Base-by-base conservation (phyloP, 2,329 filamentous ascomycete genomes). In the Colletotrichum sp. region DNA sequence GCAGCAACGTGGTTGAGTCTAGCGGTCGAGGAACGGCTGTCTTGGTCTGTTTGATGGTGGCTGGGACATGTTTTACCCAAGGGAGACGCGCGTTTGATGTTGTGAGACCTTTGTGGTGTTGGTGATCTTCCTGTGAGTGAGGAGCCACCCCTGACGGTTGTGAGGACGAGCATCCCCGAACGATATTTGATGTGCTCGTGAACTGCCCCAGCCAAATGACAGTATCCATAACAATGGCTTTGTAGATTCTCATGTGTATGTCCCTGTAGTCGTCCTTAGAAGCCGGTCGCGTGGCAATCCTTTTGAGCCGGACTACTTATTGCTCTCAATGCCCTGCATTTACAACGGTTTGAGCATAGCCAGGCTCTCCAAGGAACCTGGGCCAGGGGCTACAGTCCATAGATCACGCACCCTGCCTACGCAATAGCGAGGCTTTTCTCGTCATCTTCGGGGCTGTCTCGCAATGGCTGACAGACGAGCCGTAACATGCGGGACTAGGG, bases 1-100 rank as follows among this genome's bases (percentile, higher is more conserved):
- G 75, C 75, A 77, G 22, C 39, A 77, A 77, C 75, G 75, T 77
- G 75, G 62, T 44, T 22, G 52, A 49, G 30, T 29, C 34, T 34
- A 65, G 49, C 70, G 25, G 39, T 64, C n/a, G 34, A 27, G 69
- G 63, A 72, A 69, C 32, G 22, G 67, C 44, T 59, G 52, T 55
- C 29, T 69, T 39, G 66, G 52, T 61, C 3, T 22, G 52, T 36
- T 44, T 29, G 30, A 22, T 22, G 52, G 30, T 61, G 32, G 52
- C 66, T 32, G 63, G 39, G 39, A 13, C 25, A 39, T 30, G 30
- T 65, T 65, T 29, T 22, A 49, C 62, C 6, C 32, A 44, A 22
- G 34, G 19, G 32, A 39, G 8, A 63, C 61, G 27, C 22, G 25
- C 55, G 22, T 59, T 59, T 30, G 55, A 6, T 59, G 27, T 59